A percentile compares a stretch with the other conserved stretches of the same genome.
Conservation (phyloP, 495 filamentous ascomycete species). For the Aspergillus ellipticus region DNA sequence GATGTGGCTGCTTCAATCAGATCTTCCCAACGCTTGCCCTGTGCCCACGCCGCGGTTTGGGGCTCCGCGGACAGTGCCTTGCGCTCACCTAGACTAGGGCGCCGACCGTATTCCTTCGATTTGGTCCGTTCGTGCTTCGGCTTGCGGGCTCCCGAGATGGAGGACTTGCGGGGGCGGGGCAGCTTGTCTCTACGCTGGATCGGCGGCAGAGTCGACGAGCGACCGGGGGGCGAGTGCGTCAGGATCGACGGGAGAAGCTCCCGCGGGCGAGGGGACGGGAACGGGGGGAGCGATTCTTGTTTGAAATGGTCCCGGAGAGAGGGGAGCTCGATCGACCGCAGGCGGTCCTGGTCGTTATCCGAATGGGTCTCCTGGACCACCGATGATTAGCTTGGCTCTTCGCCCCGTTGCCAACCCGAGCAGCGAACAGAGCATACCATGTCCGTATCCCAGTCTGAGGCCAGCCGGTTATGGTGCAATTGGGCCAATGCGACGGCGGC, state of each 20-base stretch:
- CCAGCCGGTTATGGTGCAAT: conserved; percentile 76
- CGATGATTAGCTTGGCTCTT: background rate
- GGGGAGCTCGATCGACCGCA: conserved; percentile 68
- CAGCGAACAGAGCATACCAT: conserved; percentile 57
- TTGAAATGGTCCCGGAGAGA: conserved; percentile 69
- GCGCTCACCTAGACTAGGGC: conserved; percentile 68
- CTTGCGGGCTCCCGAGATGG: conserved; percentile 66
- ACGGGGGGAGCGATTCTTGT: conserved; percentile 62
- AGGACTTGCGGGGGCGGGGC: conserved; percentile 74
- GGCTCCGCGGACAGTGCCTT: conserved; percentile 86
- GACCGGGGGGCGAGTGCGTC: conserved; percentile 74
- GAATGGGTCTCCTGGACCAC: conserved; percentile 62
- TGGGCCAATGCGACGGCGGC: conserved; percentile 85
- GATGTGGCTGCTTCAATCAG: conserved; percentile 88
- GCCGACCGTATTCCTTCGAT: conserved; percentile 63
- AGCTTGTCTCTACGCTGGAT: conserved; percentile 64
- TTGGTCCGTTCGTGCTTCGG: conserved; percentile 72
- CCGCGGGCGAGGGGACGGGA: conserved; percentile 57
- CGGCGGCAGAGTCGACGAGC: conserved; percentile 81
- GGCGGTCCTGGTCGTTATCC: conserved; percentile 61
- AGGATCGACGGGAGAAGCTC: conserved; percentile 80
- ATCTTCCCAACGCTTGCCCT: conserved; percentile 90
- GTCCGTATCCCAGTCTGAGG: conserved; percentile 81
- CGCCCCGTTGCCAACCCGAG: background rate
- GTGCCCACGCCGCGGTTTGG: conserved; percentile 59